phyloP scores from a whole-genome alignment of 352 stramenopile genomes.

The Salisapilia sapeloensis region DNA sequence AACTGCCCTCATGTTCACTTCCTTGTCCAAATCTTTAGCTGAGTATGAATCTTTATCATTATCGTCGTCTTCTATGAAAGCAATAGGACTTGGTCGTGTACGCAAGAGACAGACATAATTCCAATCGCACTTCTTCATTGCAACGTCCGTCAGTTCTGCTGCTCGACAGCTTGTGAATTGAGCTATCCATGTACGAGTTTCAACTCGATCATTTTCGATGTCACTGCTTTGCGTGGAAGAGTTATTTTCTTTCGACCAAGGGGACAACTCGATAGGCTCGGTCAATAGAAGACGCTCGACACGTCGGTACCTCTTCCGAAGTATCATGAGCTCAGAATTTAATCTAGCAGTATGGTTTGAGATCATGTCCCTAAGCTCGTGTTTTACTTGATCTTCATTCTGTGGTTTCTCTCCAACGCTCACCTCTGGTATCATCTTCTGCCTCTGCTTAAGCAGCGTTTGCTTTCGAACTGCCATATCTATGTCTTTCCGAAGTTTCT shows the following conservation, averaged over 20 bases:
- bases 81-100: constrained; percentile 24
- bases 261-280: constrained; percentile 25
- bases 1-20: constrained; percentile 50
- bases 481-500: constrained; percentile 14
- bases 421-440: constrained; percentile 22
- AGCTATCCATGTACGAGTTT: constrained; percentile 38
- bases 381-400: constrained; percentile 33
- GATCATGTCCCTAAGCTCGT: constrained; percentile 29
- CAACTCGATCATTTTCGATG: constrained; percentile 11
- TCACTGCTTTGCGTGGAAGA: constrained; percentile 12
- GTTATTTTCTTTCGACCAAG: constrained; percentile 13
- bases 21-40: constrained; percentile 22
- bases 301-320: constrained; percentile 13
- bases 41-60: constrained; percentile 22
- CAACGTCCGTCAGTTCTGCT: constrained; percentile 18
- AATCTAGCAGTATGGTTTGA: constrained; percentile 14
- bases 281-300: constrained; percentile 34
- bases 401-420: constrained; percentile 17
- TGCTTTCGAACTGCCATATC: constrained; percentile 17
- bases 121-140: constrained; percentile 45
- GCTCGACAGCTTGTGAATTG: constrained; percentile 27
- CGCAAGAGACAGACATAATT: constrained; percentile 41
- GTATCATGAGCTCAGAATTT: constrained; percentile 15
- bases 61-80: constrained; percentile 43
- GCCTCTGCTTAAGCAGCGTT: constrained; percentile 28